Evolutionary conservation across 345 rosid species (phyloP), one percentile per base, ranked within the genome.

Genomic region (Salix dunnii): DNA sequence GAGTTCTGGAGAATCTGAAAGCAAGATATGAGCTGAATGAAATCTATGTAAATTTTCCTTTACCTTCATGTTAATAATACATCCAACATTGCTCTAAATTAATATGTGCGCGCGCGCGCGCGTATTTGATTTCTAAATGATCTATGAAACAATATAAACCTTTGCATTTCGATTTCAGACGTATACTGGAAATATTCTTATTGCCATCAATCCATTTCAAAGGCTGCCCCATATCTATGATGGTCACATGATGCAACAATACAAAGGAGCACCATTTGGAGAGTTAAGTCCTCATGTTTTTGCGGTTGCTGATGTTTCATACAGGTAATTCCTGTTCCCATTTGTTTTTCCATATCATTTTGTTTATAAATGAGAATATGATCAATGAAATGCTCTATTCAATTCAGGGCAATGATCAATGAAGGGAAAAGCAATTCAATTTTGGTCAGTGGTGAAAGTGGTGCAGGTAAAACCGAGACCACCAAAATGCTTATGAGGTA

Each of bases 401-500:
- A 66, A 43, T 51, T 68, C 85, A 92, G 97, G 89, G 95, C 94
- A 21, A 92, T 92, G 97, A 48, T 92, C 70, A 87, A 87, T 62
- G 97, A 91, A 83, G 78, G 85, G 33, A 92, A 91, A 82, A 91
- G 97, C 84, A 92, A 92, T 86, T 91, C 95, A 6, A 92, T 92
- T 82, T 87, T 92, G 77, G 97, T 92, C 79, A 92, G 97, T 80
- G 97, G 97, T 11, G 97, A 92, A 83, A 92, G 97, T 71, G 97
- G 97, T 79, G 95, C 97, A 0, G 97, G 97, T 63, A 92, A 92
- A 84, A 92, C 95, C 17, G 97, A 92, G 89, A 92, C 97, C 65
- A 92, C 97, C 13, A 92, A 92, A 82, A 92, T 92, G 97, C 97
- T 92, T 84, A 92, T 92, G 97, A 86, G 90, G 72, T 92, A 92